A percentile compares a stretch with the other conserved stretches of the same genome.
Evolutionary conservation across 805 yeast genomes (phyloP).

Genomic region (Starmerella stigmatis): DNA sequence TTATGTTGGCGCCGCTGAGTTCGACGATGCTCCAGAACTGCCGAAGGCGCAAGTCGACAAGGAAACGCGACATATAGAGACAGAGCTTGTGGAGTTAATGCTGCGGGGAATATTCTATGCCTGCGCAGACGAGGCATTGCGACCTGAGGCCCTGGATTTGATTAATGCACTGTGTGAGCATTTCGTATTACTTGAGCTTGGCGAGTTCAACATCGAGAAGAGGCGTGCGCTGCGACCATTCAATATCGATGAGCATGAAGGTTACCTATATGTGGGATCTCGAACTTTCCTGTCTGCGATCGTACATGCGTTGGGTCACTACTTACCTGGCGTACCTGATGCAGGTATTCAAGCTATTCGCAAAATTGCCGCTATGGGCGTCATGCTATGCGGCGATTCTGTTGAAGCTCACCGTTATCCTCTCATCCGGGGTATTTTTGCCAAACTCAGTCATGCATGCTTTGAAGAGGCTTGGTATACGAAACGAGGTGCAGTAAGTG

Average conservation of each 20-base stretch:
- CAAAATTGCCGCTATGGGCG: slow-evolving; percentile 50
- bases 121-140: slow-evolving; percentile 60
- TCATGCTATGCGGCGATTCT: slow-evolving; percentile 53
- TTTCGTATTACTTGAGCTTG: slow-evolving; percentile 64
- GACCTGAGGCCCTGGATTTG: slow-evolving; percentile 53
- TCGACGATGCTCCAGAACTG: slow-evolving; percentile 17
- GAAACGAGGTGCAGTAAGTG: slow-evolving; percentile 82
- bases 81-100: slow-evolving; percentile 52
- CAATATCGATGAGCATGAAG: slow-evolving; percentile 69
- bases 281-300: slow-evolving; percentile 64
- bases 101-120: slow-evolving; percentile 66
- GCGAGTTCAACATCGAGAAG: slow-evolving; percentile 59
- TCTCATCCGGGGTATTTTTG: slow-evolving; percentile 61
- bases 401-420: slow-evolving; percentile 62
- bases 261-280: slow-evolving; percentile 57
- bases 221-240: slow-evolving; percentile 57
- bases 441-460: slow-evolving; percentile 80
- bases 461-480: slow-evolving; percentile 79
- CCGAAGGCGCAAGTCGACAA: slow-evolving; percentile 21
- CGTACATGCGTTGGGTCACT: slow-evolving; percentile 68
- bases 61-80: slow-evolving; percentile 34
- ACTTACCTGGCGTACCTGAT: slow-evolving; percentile 56
- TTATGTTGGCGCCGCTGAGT: slow-evolving; percentile 14
- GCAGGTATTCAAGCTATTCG: slow-evolving; percentile 62
- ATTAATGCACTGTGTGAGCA: slow-evolving; percentile 66